These are phyloP conservation scores for Neonectria faginata DNA, from an alignment of 2,329 filamentous ascomycete species.

Conservation along the genomic window DNA sequence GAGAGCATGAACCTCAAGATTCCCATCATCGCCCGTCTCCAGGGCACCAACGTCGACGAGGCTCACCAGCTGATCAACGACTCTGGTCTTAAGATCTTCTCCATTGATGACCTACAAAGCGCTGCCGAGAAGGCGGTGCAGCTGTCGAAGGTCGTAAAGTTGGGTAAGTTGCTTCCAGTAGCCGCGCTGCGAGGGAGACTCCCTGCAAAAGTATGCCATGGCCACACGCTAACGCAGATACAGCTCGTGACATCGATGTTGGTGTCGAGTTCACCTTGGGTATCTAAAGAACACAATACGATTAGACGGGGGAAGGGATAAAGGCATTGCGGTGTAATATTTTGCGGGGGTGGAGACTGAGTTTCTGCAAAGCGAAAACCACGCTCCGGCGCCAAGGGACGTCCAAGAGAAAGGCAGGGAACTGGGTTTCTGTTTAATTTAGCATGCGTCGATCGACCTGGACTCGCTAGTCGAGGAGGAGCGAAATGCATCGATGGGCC, in stretches of 20 bases:
- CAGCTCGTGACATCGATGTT: conserved; percentile 94
- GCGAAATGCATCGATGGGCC: conserved; percentile 39
- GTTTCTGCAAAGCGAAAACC: conserved; percentile 33
- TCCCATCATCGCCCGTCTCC: conserved; percentile 95
- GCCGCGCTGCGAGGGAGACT: background rate
- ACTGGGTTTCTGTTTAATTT: conserved; percentile 45
- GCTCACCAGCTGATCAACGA: conserved; percentile 95
- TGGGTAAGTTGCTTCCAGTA: conserved; percentile 72
- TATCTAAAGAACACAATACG: conserved; percentile 71
- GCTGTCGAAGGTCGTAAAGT: conserved; percentile 99
- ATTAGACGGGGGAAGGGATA: conserved; percentile 33
- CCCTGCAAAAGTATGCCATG: background rate
- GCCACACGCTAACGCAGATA: conserved; percentile 35
- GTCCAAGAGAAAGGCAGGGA: conserved; percentile 24
- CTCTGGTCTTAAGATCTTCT: conserved; percentile 99
- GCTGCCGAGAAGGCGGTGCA: conserved; percentile 98
- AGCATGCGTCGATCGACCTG: conserved; percentile 44
- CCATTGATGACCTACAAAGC: conserved; percentile 96
- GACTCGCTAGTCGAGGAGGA: conserved; percentile 38
- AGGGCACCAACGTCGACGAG: conserved; percentile 98
- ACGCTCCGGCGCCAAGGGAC: conserved; percentile 27
- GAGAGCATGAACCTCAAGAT: conserved; percentile 95
- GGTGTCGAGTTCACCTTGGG: conserved; percentile 95
- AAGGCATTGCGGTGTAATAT: conserved; percentile 46
- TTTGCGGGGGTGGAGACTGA: conserved; percentile 39